Conservation (phyloP, 2,329 filamentous ascomycete species). For the Venturia oleaginea region DNA sequence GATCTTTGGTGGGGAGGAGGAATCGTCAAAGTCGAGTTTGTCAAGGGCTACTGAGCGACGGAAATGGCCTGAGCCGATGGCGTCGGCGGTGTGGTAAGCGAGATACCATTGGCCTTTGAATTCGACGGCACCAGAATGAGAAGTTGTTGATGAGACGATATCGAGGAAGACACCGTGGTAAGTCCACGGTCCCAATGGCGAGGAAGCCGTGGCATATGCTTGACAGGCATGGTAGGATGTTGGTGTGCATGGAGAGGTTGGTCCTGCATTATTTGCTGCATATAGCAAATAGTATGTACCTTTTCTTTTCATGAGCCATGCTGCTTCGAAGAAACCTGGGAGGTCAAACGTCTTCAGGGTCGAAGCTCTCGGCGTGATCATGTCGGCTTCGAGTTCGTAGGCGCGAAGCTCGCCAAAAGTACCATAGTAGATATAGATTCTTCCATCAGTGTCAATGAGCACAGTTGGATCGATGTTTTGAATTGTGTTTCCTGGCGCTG, state of each 20-base stretch:
- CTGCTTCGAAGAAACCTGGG: conserved; percentile 31
- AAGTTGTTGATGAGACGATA: conserved; percentile 31
- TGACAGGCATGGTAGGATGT: conserved; percentile 33
- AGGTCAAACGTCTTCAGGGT: conserved; percentile 21
- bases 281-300: conserved; percentile 33
- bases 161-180: conserved; percentile 27
- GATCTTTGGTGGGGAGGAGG: conserved; percentile 19
- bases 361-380: conserved; percentile 26
- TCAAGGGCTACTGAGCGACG: conserved; percentile 30
- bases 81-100: conserved; percentile 31
- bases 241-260: conserved; percentile 29
- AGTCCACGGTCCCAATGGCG: conserved; percentile 30
- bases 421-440: conserved; percentile 32
- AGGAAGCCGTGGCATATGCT: conserved; percentile 28
- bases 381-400: conserved; percentile 28
- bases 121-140: conserved; percentile 28
- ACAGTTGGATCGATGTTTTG: conserved; percentile 35
- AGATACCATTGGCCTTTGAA: conserved; percentile 25
- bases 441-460: conserved; percentile 28
- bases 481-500: conserved; percentile 26
- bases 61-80: conserved; percentile 27
- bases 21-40: conserved; percentile 26
- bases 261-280: conserved; percentile 31
- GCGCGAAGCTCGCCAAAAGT: conserved; percentile 29
- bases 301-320: conserved; percentile 31